Base-by-base conservation (phyloP, 345 rosid species). In the Conringia planisiliqua region DNA sequence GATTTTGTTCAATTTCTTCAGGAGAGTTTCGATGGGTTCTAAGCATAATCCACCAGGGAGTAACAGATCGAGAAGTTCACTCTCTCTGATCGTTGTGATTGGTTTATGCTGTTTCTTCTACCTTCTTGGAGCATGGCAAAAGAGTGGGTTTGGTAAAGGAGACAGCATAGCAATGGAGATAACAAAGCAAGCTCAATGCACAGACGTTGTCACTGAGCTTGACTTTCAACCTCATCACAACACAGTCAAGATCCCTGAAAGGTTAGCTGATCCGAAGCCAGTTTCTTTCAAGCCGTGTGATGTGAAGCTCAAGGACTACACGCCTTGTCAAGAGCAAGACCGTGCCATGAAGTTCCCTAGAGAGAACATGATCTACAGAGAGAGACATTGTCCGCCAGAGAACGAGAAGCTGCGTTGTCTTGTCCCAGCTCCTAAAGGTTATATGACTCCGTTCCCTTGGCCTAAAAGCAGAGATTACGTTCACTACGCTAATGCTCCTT, bases 321-420 rank as follows among this genome's bases (percentile, higher is more conserved):
- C 96, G 38, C 98, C 98, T 18, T 94, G 98, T 80, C 97, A 94
- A 51, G 98, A 94, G 35, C 96, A 94, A 79, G 96, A 90, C 33
- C 77, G 86, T n/a, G 98, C 98, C 12, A 94, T 94, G 97, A 86
- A 29, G 70, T 94, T 91, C 79, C 90, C 98, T 0, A 88, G 98
- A 66, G 97, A 91, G 71, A 86, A 87, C 73, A 94, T 94, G 98
- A 82, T 88, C 54, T 94, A 91, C 68, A 82, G 97, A 74, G 97
- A 94, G 76, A 88, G 98, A 63, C 98, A 94, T 77, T 94, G 98
- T 80, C 97, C 97, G 14, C 75, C 90, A 0, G 90, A 86, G 54
- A 84, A 88, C 20, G 97, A 88, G 74, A 94, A 94, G 51, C 76
- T 94, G 44, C 87, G 75, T 9, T 94, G 98, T 75, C 96, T 94